Evolutionary conservation across 352 stramenopile genomes (phyloP).

Genomic region (Globisporangium megalacanthum): DNA sequence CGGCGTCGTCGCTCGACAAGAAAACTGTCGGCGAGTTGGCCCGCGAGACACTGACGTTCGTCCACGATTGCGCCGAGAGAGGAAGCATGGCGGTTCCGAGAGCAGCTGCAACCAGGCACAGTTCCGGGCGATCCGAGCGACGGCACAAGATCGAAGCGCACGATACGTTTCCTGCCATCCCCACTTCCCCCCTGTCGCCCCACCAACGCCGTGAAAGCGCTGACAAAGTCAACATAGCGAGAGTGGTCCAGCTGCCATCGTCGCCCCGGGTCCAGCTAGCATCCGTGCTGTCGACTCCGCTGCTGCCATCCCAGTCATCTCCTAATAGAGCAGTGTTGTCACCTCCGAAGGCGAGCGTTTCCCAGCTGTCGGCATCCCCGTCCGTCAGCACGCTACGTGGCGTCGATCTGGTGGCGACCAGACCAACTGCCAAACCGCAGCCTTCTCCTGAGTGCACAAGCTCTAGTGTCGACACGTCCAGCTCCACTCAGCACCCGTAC

Average conservation of each 20-base stretch:
- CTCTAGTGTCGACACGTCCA: constrained; percentile 7
- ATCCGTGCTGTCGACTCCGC: constrained; percentile 5
- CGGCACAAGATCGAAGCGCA: neutral
- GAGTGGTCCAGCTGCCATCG: neutral
- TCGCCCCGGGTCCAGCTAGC: constrained; percentile 1
- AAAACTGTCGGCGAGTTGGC: constrained; percentile 61
- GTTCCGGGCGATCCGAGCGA: neutral
- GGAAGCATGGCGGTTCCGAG: neutral
- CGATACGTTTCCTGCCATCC: constrained; percentile 3
- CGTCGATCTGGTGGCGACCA: constrained; percentile 29
- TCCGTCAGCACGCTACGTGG: constrained; percentile 12
- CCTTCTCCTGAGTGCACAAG: neutral
- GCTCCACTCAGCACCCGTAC: constrained; percentile 17
- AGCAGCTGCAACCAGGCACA: neutral
- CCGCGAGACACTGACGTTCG: constrained; percentile 45
- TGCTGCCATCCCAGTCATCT: constrained; percentile 3
- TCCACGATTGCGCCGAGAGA: constrained; percentile 26
- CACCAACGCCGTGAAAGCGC: neutral
- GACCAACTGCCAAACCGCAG: constrained; percentile 17
- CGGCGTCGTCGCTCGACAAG: constrained; percentile 23
- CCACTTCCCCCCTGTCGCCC: neutral
- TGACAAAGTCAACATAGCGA: neutral
- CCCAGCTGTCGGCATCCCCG: neutral
- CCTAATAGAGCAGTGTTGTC: neutral
- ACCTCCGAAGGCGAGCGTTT: neutral